These are phyloP conservation scores for Sechiopsis laciniata DNA, from an alignment of 306 rosid genomes.

Conservation along the genomic window DNA sequence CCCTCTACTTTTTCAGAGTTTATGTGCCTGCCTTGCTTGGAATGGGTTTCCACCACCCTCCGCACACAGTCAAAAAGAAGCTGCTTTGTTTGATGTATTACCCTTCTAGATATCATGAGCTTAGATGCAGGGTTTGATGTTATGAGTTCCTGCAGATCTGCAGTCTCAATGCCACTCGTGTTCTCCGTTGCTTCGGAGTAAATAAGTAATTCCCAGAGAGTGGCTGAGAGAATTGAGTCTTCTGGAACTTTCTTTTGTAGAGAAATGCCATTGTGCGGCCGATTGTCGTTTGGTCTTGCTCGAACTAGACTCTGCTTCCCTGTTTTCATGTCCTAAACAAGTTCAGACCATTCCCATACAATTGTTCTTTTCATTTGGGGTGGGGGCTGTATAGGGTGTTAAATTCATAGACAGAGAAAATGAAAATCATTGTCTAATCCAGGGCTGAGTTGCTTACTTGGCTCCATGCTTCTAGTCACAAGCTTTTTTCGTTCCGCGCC, in stretches of 20 bases:
- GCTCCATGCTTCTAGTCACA: slow-evolving; percentile 30
- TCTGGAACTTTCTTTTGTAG: slow-evolving; percentile 43
- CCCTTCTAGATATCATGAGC: slow-evolving; percentile 41
- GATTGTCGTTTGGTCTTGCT: slow-evolving; percentile 8
- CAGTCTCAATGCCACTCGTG: slow-evolving; percentile 15
- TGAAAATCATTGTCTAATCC: slow-evolving; percentile 25
- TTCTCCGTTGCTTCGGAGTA: slow-evolving; percentile 31
- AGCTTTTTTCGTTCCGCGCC: slow-evolving; percentile 33
- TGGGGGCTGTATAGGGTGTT: not conserved
- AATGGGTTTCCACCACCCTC: slow-evolving; percentile 38
- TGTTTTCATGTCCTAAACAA: slow-evolving; percentile 16
- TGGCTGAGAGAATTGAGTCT: slow-evolving; percentile 46
- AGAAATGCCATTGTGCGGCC: slow-evolving; percentile 19
- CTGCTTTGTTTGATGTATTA: slow-evolving; percentile 50
- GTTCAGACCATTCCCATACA: not conserved
- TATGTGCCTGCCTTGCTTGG: slow-evolving; percentile 27
- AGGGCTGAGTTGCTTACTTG: slow-evolving; percentile 29
- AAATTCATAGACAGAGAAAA: slow-evolving; percentile 17
- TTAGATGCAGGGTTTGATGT: slow-evolving; percentile 34
- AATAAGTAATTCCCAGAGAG: slow-evolving; percentile 47
- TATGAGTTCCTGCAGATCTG: slow-evolving; percentile 30
- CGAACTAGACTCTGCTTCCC: not conserved
- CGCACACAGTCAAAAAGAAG: slow-evolving; percentile 61
- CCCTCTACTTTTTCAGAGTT: slow-evolving; percentile 46
- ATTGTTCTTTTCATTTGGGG: not conserved